Base-by-base conservation (phyloP, 805 yeast species). In the Candida parachauliodes region DNA sequence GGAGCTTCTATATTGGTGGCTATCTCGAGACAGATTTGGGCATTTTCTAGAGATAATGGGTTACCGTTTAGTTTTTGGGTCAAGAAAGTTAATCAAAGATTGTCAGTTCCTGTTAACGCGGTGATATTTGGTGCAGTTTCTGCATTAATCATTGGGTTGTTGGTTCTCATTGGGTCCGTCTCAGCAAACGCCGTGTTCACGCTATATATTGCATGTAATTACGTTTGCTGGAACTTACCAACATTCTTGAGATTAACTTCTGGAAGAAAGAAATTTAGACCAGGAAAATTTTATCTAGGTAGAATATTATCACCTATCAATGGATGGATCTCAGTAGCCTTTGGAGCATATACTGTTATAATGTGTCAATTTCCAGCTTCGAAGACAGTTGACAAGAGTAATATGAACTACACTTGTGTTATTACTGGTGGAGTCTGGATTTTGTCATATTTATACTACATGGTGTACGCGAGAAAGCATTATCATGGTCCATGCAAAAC, bases 251-350 rank as follows among this genome's bases (percentile, higher is more conserved):
- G 77, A 42, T 63, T 75, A 36, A 59, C 74, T 36, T 68, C 77
- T 1, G 80, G 79, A 22, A 62, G 62, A 39, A 57, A 60, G 10
- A 61, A 74, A 32, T 79, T 80, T 48, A 63, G 53, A 10, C 88
- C 88, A 1, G 93, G 91, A 3, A 77, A 78, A 4, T 83, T 83
- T 53, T 42, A 74, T 50, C 48, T 79, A 28, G 88, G 88, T 20
- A 58, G 62, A 14, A 39, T 59, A 21, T 52, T 63, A 55, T 70
- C 79, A 9, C 68, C 70, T 23, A 51, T 57, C 10, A 51, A 75
- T 25, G 72, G 73, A 24, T 59, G 71, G 60, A 51, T 70, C 16
- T 67, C 83, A 0, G 45, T 54, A 12, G 21, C 42, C 6, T 62
- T 57, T 48, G 52, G 56, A 26, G 44, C 41, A 6, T 62, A 56